These are phyloP conservation scores for Rubus idaeus DNA, from an alignment of 306 rosid genomes.

Conservation along the genomic window DNA sequence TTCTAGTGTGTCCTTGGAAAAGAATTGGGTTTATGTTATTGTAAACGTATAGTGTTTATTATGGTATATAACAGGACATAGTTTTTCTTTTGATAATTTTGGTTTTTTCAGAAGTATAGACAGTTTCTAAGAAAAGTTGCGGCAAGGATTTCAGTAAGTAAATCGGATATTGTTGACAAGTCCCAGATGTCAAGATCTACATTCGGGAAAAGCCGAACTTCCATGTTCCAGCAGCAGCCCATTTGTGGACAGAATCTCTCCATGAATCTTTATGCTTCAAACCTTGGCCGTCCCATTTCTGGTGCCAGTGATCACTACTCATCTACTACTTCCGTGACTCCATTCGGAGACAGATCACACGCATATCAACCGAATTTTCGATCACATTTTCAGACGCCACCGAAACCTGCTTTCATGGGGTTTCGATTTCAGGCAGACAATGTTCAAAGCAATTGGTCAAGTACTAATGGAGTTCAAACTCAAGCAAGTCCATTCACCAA, in stretches of 20 bases:
- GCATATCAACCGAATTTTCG: not conserved
- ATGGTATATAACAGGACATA: not conserved
- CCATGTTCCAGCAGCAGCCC: not conserved
- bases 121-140: constrained; percentile 17
- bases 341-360: not conserved
- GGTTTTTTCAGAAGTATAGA: constrained; percentile 3
- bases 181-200: not conserved
- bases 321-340: not conserved
- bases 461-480: not conserved
- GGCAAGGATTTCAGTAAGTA: constrained; percentile 7
- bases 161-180: not conserved
- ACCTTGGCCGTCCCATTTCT: not conserved
- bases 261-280: not conserved
- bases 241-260: not conserved
- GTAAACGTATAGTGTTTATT: not conserved
- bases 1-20: not conserved
- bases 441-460: not conserved
- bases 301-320: not conserved
- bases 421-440: not conserved
- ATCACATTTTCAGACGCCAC: not conserved
- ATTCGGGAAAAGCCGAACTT: not conserved
- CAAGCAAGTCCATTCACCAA: not conserved
- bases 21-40: not conserved
- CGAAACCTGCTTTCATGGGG: not conserved
- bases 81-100: not conserved